Conservation (phyloP, 2,329 filamentous ascomycete genomes). For the Pleoardoris graminearum region DNA sequence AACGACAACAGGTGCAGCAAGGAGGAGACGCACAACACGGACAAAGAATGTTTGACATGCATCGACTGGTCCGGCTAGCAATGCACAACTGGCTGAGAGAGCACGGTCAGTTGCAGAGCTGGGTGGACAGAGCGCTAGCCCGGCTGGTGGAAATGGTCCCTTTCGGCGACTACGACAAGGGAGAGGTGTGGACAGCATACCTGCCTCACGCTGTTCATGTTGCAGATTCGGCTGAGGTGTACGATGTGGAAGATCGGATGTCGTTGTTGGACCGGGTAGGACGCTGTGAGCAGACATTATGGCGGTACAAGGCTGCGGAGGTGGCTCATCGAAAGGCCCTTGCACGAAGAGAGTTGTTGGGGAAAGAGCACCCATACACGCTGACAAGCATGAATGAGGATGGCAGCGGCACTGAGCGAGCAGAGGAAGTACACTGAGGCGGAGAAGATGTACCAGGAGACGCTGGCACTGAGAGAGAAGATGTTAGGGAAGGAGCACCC, state of each 20-base stretch:
- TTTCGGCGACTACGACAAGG: constrained; percentile 17
- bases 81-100: constrained; percentile 38
- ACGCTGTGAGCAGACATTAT: constrained; percentile 10
- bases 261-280: constrained; percentile 13
- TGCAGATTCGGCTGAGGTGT: constrained; percentile 3
- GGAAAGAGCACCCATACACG: constrained; percentile 16
- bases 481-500: too few species aligned
- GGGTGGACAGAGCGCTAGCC: constrained; percentile 16
- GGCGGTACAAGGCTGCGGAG: constrained; percentile 11
- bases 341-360: constrained; percentile 10
- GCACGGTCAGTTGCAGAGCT: constrained; percentile 17
- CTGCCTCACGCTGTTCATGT: constrained; percentile 34
- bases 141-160: constrained; percentile 30
- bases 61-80: constrained; percentile 43
- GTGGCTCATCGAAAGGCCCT: constrained; percentile 2
- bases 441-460: constrained; percentile 5
- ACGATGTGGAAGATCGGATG: constrained; percentile 3
- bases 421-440: constrained; percentile 4
- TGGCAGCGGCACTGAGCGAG: background rate
- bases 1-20: constrained; percentile 5
- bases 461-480: too few species aligned
- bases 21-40: constrained; percentile 4
- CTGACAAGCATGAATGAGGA: background rate
- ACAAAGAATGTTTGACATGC: constrained; percentile 29
- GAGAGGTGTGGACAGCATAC: constrained; percentile 30